Base-by-base conservation (phyloP, 768 basidiomycete genomes). In the Amanita rimosa region DNA sequence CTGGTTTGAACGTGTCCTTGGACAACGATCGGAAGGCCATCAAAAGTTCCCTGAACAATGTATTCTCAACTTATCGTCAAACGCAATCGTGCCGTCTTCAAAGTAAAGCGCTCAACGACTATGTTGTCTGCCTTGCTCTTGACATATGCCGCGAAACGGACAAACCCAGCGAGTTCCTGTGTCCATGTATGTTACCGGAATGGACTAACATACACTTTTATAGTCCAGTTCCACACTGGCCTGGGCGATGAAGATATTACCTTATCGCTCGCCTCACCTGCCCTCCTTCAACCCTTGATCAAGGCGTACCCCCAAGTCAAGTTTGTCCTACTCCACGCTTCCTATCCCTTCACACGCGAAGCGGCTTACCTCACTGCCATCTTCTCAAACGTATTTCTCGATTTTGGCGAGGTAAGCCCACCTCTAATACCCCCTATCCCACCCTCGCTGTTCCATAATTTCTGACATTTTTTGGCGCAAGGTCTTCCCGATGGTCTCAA, bases 161-260 rank as follows among this genome's bases (percentile, higher is more conserved):
- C 6, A 84, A 81, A 54, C 87, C 87, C 46, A 77, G 86, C 83
- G 34, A 22, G 36, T 40, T 9, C 3, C 22, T 44, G 36, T 17
- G 27, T 16, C 16, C 4, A 33, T 31, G 33, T 43, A 24, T 35
- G 29, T 45, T 14, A 42, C 27, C n/a, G n/a, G 33, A 40, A 46
- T 51, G 21, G 43, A 34, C 27, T 33, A 37, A 35, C 9, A 16
- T 24, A 44, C 22, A 13, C 35, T 9, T 37, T 26, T 34, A 13
- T 46, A 89, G 87, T 90, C 17, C 86, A 90, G 67, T 89, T 89
- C 61, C 87, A 90, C 56, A 88, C 84, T 6, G 87, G 87, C 27
- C 70, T 89, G 1, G 87, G 87, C 4, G 86, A 90, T 55, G 77
- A 73, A 50, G 83, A 89, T 47, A 75, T 90, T 43, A 70, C 63